Conservation (phyloP, 352 stramenopile species). For the Phytophthora pseudosyringae region DNA sequence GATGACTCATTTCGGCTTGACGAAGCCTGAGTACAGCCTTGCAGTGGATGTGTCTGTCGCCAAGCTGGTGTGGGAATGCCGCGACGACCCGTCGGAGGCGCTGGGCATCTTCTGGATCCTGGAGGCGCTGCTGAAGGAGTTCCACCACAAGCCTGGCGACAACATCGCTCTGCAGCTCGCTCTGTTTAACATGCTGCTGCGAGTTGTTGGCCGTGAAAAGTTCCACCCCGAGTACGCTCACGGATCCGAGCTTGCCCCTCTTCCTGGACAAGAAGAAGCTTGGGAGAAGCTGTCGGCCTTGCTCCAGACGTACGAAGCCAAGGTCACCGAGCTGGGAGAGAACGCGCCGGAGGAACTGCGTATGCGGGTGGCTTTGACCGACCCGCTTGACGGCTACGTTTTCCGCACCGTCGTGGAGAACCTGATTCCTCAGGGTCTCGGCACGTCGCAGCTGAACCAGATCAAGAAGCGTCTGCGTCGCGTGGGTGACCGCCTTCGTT, state of each 20-base stretch:
- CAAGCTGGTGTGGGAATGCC: constrained; percentile 86
- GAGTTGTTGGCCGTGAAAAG: constrained; percentile 78
- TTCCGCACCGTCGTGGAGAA: constrained; percentile 91
- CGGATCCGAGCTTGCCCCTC: constrained; percentile 57
- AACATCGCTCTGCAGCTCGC: constrained; percentile 83
- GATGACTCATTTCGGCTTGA: constrained; percentile 89
- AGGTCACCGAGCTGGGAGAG: constrained; percentile 72
- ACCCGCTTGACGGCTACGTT: constrained; percentile 86
- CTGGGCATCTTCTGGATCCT: constrained; percentile 85
- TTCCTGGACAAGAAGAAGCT: constrained; percentile 74
- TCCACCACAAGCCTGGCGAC: constrained; percentile 87
- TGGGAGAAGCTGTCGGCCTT: constrained; percentile 77
- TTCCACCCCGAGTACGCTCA: constrained; percentile 80
- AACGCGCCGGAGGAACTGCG: constrained; percentile 72
- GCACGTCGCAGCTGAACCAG: constrained; percentile 85
- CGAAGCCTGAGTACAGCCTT: constrained; percentile 78
- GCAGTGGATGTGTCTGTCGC: constrained; percentile 76
- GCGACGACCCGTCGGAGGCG: constrained; percentile 80
- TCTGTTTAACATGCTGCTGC: constrained; percentile 89
- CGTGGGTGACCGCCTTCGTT: constrained; percentile 83
- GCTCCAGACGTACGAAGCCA: constrained; percentile 73
- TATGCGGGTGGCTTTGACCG: constrained; percentile 69
- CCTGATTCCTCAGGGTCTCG: constrained; percentile 76
- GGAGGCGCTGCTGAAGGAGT: constrained; percentile 80
- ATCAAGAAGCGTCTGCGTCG: constrained; percentile 91